Base-by-base conservation (phyloP, 2,329 filamentous ascomycete species). In the Nakataea oryzae region DNA sequence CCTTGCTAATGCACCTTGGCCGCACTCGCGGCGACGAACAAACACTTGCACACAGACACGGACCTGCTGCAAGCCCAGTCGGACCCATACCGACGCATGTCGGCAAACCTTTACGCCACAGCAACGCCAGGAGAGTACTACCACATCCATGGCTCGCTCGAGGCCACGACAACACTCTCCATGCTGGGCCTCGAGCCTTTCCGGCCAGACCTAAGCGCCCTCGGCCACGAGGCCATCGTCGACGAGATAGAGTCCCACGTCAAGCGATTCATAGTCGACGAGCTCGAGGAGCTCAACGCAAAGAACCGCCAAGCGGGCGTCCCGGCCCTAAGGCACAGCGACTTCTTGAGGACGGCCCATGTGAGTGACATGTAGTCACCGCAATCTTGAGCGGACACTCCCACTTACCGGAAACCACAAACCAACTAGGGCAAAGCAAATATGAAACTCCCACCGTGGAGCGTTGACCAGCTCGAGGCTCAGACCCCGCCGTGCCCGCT, bases 141-240 rank as follows among this genome's bases (percentile, higher is more conserved):
- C 69, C 88, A 91, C 68, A 87, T 91, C 29, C 88, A 91, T 70
- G 88, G 88, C 57, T 91, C 88, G 0, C 74, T 91, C 0, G 87
- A 91, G 66, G 88, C 88, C 3, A 86, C 83, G 12, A 86, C 82
- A 9, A 88, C 87, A 0, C 74, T 91, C 30, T 78, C 82, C 57
- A 90, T 90, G 87, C 81, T 91, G 66, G 88, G 86, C 0, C 74
- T 91, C 6, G 81, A 86, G 59, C 77, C 86, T 0, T 79, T 84
- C 62, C 76, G 79, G 41, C 76, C 83, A 13, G 59, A 61, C 17
- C 30, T 61, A 21, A 47, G 32, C 9, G 75, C 77, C 1, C 24
- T 27, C 24, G 56, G 56, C 26, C 59, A 61, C 32, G 54, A 61
- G 41, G 59, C 54, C 6, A 61, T 61, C 21, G 54, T 55, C 12